A percentile compares a stretch with the other conserved stretches of the same genome.
These are phyloP conservation scores for Termitomyces sp. DNA, from an alignment of 768 basidiomycete species.

Conservation along the genomic window DNA sequence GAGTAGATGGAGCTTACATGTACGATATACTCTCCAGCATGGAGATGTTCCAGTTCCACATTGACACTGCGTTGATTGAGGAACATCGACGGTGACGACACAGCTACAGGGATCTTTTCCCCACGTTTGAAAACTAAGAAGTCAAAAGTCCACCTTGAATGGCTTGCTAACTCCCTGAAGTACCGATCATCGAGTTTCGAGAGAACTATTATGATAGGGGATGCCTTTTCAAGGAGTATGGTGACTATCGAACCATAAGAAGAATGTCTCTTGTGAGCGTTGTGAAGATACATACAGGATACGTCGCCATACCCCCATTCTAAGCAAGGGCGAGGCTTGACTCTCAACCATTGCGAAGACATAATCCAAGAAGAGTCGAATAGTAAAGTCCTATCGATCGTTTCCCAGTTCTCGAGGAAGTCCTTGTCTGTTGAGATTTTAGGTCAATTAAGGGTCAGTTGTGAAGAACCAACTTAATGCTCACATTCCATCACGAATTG, in stretches of 20 bases:
- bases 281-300: conserved; percentile 30
- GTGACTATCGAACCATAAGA: conserved; percentile 29
- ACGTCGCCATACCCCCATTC: conserved; percentile 46
- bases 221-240: conserved; percentile 32
- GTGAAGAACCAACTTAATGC: conserved; percentile 3
- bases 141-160: conserved; percentile 39
- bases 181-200: conserved; percentile 43
- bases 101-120: conserved; percentile 28
- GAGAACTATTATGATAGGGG: conserved; percentile 43
- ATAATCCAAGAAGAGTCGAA: conserved; percentile 37
- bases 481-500: conserved; percentile 55
- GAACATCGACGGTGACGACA: conserved; percentile 25
- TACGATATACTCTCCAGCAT: conserved; percentile 39
- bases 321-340: conserved; percentile 2
- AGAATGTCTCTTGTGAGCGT: not conserved
- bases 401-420: conserved; percentile 33
- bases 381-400: conserved; percentile 33
- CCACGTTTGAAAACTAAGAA: conserved; percentile 45
- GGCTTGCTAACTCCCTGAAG: conserved; percentile 36
- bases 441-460: not conserved
- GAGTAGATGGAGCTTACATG: conserved; percentile 25
- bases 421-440: conserved; percentile 25
- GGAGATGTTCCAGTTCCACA: conserved; percentile 31
- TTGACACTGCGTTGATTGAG: conserved; percentile 30
- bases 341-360: conserved; percentile 34